phyloP scores from a whole-genome alignment of 2,329 filamentous ascomycete species.

The Claviceps quebecensis region DNA sequence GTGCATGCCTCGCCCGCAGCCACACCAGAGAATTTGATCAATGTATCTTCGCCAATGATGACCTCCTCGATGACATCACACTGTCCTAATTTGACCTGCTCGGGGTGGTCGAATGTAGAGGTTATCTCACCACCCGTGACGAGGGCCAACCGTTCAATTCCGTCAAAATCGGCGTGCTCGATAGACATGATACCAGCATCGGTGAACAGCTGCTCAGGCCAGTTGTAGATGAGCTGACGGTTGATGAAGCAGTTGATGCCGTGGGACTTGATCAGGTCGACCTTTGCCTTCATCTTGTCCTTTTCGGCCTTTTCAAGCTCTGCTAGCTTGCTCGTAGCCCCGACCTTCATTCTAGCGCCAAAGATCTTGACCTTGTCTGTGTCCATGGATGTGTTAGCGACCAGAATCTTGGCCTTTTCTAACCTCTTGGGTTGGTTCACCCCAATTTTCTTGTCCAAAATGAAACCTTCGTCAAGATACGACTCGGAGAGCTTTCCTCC shows the following conservation, averaged over 20 bases:
- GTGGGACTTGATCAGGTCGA: slow-evolving; percentile 96
- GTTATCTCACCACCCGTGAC: slow-evolving; percentile 96
- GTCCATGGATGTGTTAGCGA: slow-evolving; percentile 98
- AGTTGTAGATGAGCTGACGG: slow-evolving; percentile 98
- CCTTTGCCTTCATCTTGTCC: slow-evolving; percentile 99
- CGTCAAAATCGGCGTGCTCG: slow-evolving; percentile 97
- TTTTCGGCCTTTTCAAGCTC: slow-evolving; percentile 96
- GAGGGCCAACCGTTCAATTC: slow-evolving; percentile 84
- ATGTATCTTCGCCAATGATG: slow-evolving; percentile 92
- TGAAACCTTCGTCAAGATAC: slow-evolving; percentile 95
- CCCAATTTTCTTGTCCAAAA: slow-evolving; percentile 97
- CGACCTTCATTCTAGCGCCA: slow-evolving; percentile 90
- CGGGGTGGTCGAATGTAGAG: slow-evolving; percentile 94
- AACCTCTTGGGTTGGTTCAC: slow-evolving; percentile 96
- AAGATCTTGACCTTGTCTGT: slow-evolving; percentile 99
- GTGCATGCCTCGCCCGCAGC: slow-evolving; percentile 91
- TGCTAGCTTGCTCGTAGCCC: slow-evolving; percentile 91
- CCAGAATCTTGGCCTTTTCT: slow-evolving; percentile 95
- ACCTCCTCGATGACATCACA: slow-evolving; percentile 96
- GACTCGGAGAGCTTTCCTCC: slow-evolving; percentile 96
- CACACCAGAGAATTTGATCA: slow-evolving; percentile 95
- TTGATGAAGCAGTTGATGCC: slow-evolving; percentile 99
- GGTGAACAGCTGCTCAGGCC: slow-evolving; percentile 96
- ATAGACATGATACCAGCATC: slow-evolving; percentile 97
- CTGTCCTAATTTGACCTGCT: slow-evolving; percentile 88